phyloP scores from a whole-genome alignment of 192 early-diverging fungal species.

The Phlyctochytrium planicorne region DNA sequence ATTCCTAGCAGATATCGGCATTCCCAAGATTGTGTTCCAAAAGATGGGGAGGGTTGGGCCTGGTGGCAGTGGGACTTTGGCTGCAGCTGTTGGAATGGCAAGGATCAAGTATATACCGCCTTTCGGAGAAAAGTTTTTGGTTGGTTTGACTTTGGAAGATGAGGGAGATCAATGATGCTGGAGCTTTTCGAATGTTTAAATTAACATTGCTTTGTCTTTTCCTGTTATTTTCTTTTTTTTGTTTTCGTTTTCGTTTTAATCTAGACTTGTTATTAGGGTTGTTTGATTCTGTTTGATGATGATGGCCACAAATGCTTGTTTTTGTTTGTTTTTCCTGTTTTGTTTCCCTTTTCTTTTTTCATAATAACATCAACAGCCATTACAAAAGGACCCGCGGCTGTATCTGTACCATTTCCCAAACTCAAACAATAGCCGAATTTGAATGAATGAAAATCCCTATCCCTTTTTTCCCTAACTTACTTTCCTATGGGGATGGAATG shows the following conservation, averaged over 20 bases:
- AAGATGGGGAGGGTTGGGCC: constrained; percentile 37
- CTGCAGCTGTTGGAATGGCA: not conserved
- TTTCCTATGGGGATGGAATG: not conserved
- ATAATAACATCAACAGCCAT: not conserved
- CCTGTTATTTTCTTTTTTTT: not conserved
- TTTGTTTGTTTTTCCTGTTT: not conserved
- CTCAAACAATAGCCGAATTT: no score
- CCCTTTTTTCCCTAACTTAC: no score
- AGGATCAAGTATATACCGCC: constrained; percentile 36
- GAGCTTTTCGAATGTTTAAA: no score
- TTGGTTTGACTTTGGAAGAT: constrained; percentile 25
- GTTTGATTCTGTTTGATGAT: no score
- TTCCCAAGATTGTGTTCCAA: constrained; percentile 62
- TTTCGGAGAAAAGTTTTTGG: constrained; percentile 49
- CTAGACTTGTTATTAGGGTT: not conserved
- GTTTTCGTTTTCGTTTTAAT: not conserved
- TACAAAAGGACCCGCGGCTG: no score
- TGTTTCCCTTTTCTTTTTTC: not conserved
- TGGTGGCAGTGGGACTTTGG: constrained; percentile 17
- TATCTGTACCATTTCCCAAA: no score
- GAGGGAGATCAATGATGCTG: constrained; percentile 7
- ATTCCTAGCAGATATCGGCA: constrained; percentile 76
- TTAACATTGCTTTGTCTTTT: not conserved
- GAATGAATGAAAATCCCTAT: no score
- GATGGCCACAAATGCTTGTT: no score